These are phyloP conservation scores for Davidsoniella eucalypti DNA, from an alignment of 2,329 filamentous ascomycete genomes.

Conservation along the genomic window DNA sequence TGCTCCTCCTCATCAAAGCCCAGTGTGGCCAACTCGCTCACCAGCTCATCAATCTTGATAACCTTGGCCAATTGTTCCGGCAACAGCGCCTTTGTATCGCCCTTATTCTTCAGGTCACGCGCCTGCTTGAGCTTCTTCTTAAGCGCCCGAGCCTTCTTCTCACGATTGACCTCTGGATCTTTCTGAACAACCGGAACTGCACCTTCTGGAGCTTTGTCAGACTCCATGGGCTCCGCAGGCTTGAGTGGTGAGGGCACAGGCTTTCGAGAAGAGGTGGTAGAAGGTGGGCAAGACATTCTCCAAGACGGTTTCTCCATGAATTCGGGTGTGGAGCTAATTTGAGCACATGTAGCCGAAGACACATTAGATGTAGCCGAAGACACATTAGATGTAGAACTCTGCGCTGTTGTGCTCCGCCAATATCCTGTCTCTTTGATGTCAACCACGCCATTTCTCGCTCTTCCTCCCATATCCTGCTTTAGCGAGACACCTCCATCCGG, in stretches of 20 bases:
- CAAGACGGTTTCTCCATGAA: neutral
- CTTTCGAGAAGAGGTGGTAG: neutral
- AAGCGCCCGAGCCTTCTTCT: conserved; percentile 83
- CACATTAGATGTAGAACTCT: neutral
- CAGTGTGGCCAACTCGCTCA: conserved; percentile 69
- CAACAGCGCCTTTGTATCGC: conserved; percentile 64
- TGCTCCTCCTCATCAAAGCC: conserved; percentile 63
- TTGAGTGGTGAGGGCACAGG: neutral
- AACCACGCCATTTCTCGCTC: neutral
- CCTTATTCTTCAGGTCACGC: conserved; percentile 72
- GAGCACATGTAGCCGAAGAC: too few relatives aligned
- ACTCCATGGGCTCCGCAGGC: neutral
- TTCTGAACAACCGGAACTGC: neutral
- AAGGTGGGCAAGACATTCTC: neutral
- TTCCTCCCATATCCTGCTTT: neutral
- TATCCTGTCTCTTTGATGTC: neutral
- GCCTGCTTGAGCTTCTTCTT: conserved; percentile 94
- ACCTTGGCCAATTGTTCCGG: conserved; percentile 96
- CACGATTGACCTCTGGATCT: conserved; percentile 26
- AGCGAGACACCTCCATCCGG: neutral
- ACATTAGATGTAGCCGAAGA: too few relatives aligned
- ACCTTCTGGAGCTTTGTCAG: neutral
- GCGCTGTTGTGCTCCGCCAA: neutral
- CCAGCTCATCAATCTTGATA: conserved; percentile 87
- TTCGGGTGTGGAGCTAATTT: too few relatives aligned